Conservation (phyloP, 805 yeast species). For the Saccharomyces kudriavzevii region DNA sequence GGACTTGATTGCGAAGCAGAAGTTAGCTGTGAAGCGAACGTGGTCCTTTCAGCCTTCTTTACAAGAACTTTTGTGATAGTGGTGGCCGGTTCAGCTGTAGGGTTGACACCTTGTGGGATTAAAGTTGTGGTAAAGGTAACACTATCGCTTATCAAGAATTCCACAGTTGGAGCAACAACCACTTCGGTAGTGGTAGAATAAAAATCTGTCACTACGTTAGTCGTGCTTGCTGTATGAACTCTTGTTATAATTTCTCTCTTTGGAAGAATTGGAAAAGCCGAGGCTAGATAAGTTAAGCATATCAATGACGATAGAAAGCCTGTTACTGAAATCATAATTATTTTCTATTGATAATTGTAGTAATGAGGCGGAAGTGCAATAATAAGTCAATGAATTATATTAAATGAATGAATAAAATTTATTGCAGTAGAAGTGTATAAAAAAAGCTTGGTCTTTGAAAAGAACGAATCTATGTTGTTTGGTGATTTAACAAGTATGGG, state of each 20-base stretch:
- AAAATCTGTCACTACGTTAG: conserved; percentile 36
- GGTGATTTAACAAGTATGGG: background rate
- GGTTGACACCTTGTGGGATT: conserved; percentile 29
- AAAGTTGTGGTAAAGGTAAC: conserved; percentile 33
- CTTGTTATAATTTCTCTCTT: conserved; percentile 42
- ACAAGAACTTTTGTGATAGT: conserved; percentile 23
- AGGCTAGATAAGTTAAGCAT: conserved; percentile 6
- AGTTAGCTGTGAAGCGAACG: background rate
- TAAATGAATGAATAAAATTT: background rate
- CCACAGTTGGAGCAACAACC: conserved; percentile 36
- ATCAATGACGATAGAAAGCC: conserved; percentile 1
- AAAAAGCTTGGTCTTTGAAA: background rate
- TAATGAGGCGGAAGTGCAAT: background rate
- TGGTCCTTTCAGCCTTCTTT: conserved; percentile 4
- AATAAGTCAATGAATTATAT: background rate
- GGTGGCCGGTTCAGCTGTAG: conserved; percentile 32
- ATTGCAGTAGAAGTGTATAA: background rate
- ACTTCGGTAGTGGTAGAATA: conserved; percentile 35
- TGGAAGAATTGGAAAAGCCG: conserved; percentile 24
- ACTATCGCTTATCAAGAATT: conserved; percentile 32
- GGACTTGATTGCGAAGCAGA: conserved; percentile 2
- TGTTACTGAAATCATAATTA: background rate
- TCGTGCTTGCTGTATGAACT: conserved; percentile 47
- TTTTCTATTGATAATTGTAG: background rate
- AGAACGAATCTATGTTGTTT: background rate